These are phyloP conservation scores for Plasmodium knowlesi DNA, from an alignment of 169 alveolate genomes.

Conservation along the genomic window DNA sequence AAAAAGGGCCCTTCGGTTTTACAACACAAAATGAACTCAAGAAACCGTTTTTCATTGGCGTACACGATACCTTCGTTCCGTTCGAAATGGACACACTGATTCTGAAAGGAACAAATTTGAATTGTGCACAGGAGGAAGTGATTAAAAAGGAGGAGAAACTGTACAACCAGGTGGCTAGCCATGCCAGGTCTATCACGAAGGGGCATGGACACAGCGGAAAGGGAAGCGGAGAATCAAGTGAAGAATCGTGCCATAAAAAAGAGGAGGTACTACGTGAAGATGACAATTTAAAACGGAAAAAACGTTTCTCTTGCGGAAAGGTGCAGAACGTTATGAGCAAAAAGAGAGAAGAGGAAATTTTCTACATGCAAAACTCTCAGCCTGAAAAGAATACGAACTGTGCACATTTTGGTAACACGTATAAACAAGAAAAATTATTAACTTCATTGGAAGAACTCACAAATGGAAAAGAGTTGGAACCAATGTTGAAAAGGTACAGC, in stretches of 20 bases:
- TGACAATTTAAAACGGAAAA: background rate
- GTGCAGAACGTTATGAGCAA: background rate
- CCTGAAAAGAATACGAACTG: background rate
- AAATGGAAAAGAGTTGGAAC: constrained; percentile 12
- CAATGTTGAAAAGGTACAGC: constrained; percentile 5
- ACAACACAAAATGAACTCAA: constrained; percentile 34
- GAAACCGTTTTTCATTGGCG: constrained; percentile 58
- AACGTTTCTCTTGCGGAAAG: background rate
- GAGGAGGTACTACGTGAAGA: background rate
- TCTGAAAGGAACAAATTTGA: background rate
- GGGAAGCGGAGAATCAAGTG: background rate
- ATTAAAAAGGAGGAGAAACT: constrained; percentile 2
- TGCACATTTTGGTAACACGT: background rate
- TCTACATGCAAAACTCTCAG: background rate
- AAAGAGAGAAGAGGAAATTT: background rate
- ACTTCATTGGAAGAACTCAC: constrained; percentile 6
- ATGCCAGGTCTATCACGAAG: background rate
- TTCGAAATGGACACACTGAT: constrained; percentile 59
- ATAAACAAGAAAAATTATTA: background rate
- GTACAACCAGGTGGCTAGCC: constrained; percentile 11
- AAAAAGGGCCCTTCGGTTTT: background rate
- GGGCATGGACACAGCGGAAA: background rate
- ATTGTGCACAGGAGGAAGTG: constrained; percentile 5
- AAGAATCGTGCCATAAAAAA: background rate
- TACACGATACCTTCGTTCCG: constrained; percentile 58